phyloP scores from a whole-genome alignment of 1,139 yeast species.

The Suhomyces bribrorum region DNA sequence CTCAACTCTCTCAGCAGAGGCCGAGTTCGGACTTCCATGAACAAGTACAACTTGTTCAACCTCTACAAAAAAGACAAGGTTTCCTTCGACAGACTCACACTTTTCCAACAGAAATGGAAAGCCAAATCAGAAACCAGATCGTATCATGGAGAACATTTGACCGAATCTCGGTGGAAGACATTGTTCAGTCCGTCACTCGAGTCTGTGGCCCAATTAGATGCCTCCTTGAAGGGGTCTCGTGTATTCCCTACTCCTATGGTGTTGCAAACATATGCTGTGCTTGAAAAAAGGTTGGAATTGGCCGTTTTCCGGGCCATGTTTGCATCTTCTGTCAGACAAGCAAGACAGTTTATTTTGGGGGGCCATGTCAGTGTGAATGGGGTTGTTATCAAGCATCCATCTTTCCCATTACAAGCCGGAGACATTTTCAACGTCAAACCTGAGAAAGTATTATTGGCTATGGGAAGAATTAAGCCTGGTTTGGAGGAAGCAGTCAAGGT shows the following conservation, averaged over 20 bases:
- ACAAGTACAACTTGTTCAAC: conserved; percentile 88
- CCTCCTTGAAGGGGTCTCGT: conserved; percentile 63
- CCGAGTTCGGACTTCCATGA: conserved; percentile 87
- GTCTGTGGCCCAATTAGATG: conserved; percentile 83
- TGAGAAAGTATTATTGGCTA: conserved; percentile 78
- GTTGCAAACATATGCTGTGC: conserved; percentile 81
- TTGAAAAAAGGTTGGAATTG: conserved; percentile 86
- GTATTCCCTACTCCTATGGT: conserved; percentile 71
- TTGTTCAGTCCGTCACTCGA: conserved; percentile 72
- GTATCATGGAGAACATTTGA: conserved; percentile 92
- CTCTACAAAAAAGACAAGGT: conserved; percentile 66
- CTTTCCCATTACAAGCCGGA: conserved; percentile 77
- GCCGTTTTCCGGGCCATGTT: conserved; percentile 91
- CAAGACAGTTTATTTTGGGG: conserved; percentile 80
- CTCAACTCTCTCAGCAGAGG: conserved; percentile 66
- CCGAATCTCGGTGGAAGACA: conserved; percentile 79
- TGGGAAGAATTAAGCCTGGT: conserved; percentile 83
- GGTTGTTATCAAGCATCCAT: conserved; percentile 71
- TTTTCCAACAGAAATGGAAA: conserved; percentile 89
- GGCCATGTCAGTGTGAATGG: conserved; percentile 91
- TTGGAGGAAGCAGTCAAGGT: conserved; percentile 63
- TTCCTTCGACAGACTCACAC: conserved; percentile 55
- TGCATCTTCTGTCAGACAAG: conserved; percentile 92
- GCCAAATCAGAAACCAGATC: conserved; percentile 92
- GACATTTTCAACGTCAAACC: conserved; percentile 87